Evolutionary conservation across 2,329 filamentous ascomycete species (phyloP).

Genomic region (Alternaria triticina): DNA sequence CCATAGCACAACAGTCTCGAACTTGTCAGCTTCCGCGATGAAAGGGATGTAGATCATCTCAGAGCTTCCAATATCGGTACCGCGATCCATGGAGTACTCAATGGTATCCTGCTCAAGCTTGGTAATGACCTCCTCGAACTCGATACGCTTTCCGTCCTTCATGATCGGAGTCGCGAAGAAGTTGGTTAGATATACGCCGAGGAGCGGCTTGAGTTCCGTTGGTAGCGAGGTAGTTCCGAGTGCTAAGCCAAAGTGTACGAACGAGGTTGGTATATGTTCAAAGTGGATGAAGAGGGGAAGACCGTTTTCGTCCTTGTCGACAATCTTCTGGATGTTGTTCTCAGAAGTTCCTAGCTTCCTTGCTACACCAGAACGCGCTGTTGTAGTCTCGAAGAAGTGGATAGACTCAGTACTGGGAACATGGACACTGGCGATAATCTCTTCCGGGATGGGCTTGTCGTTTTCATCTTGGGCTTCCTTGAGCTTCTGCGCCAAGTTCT

Average conservation of each 20-base stretch:
- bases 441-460: constrained; percentile 81
- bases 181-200: constrained; percentile 85
- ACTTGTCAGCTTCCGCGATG: constrained; percentile 87
- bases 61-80: constrained; percentile 72
- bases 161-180: constrained; percentile 93
- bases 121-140: constrained; percentile 91
- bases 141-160: constrained; percentile 75
- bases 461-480: constrained; percentile 88
- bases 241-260: constrained; percentile 83
- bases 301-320: constrained; percentile 71
- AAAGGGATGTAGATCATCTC: constrained; percentile 85
- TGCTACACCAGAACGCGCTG: constrained; percentile 81
- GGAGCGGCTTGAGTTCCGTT: constrained; percentile 80
- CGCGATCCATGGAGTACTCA: constrained; percentile 76
- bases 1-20: constrained; percentile 81
- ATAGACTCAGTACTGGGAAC: constrained; percentile 90
- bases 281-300: constrained; percentile 94
- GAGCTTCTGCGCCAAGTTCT: constrained; percentile 74
- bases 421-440: constrained; percentile 79
- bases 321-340: constrained; percentile 74
- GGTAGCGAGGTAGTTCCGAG: constrained; percentile 80
- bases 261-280: constrained; percentile 91
- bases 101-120: constrained; percentile 91
- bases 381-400: constrained; percentile 88
- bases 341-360: constrained; percentile 70